A percentile compares a stretch with the other conserved stretches of the same genome.
phyloP scores from a whole-genome alignment of 1,284 basidiomycete genomes.

The Fomitopsis palustris region DNA sequence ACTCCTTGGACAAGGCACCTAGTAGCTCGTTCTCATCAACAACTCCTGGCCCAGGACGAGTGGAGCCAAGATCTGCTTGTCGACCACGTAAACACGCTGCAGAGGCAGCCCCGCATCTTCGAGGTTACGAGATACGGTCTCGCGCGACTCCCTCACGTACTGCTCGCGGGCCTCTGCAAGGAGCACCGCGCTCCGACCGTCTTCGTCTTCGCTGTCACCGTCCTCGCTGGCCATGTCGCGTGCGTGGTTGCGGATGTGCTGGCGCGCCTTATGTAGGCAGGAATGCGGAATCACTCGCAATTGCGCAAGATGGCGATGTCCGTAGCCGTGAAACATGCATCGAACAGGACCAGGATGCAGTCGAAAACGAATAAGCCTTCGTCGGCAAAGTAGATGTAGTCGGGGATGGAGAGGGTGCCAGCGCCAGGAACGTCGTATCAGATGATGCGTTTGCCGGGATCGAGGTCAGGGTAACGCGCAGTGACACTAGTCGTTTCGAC shows the following conservation, averaged over 20 bases:
- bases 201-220: background rate
- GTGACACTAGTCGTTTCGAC: background rate
- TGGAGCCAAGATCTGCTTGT: background rate
- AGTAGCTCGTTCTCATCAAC: background rate
- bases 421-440: background rate
- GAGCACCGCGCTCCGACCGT: background rate
- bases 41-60: background rate
- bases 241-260: background rate
- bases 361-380: background rate
- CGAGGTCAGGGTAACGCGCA: background rate
- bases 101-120: background rate
- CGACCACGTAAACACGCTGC: background rate
- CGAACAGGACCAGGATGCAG: background rate
- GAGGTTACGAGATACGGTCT: background rate
- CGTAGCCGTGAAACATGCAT: background rate
- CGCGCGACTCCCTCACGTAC: background rate
- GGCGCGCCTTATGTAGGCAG: background rate
- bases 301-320: constrained; percentile 1
- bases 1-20: background rate
- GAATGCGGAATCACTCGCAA: background rate
- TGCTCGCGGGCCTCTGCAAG: background rate
- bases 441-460: background rate
- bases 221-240: background rate
- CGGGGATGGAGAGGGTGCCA: background rate
- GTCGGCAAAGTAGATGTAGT: background rate